These are phyloP conservation scores for Aureobasidium sp. DNA, from an alignment of 2,329 filamentous ascomycete genomes.

Conservation along the genomic window DNA sequence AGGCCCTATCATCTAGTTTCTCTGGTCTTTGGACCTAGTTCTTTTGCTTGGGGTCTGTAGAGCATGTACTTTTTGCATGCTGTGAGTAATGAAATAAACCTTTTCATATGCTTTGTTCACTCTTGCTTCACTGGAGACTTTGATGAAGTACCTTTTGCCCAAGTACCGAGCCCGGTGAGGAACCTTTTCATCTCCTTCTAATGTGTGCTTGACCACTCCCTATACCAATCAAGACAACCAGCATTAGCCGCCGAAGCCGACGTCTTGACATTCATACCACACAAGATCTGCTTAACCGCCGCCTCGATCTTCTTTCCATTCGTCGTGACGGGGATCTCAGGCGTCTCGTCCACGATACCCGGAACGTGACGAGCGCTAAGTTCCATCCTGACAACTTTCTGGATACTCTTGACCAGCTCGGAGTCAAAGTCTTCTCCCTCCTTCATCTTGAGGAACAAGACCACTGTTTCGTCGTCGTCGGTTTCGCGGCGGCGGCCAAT, in stretches of 20 bases:
- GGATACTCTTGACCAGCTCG: slow-evolving; percentile 55
- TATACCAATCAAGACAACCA: slow-evolving; percentile 81
- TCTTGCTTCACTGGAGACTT: too few species aligned
- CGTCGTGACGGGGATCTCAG: slow-evolving; percentile 80
- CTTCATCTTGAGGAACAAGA: slow-evolving; percentile 76
- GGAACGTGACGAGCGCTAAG: slow-evolving; percentile 87
- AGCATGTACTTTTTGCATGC: too few species aligned
- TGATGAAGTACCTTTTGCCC: too few species aligned
- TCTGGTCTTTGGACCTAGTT: too few species aligned
- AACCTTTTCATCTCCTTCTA: too few species aligned
- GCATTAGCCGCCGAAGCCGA: slow-evolving; percentile 91
- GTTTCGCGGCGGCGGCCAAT: slow-evolving; percentile 63
- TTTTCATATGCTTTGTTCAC: too few species aligned
- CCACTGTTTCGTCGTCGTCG: slow-evolving; percentile 77
- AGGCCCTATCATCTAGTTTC: too few species aligned
- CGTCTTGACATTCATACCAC: slow-evolving; percentile 75
- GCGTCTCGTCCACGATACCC: slow-evolving; percentile 68
- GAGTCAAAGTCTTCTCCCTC: slow-evolving; percentile 48
- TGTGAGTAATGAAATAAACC: too few species aligned
- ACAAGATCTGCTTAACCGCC: slow-evolving; percentile 91
- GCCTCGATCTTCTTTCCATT: slow-evolving; percentile 99
- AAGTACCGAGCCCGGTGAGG: too few species aligned
- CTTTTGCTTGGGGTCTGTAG: too few species aligned
- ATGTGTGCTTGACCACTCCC: slow-evolving; percentile 58
- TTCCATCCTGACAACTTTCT: slow-evolving; percentile 60